Conservation (phyloP, 2,329 filamentous ascomycete species). For the Monilinia vaccinii-corymbosi region DNA sequence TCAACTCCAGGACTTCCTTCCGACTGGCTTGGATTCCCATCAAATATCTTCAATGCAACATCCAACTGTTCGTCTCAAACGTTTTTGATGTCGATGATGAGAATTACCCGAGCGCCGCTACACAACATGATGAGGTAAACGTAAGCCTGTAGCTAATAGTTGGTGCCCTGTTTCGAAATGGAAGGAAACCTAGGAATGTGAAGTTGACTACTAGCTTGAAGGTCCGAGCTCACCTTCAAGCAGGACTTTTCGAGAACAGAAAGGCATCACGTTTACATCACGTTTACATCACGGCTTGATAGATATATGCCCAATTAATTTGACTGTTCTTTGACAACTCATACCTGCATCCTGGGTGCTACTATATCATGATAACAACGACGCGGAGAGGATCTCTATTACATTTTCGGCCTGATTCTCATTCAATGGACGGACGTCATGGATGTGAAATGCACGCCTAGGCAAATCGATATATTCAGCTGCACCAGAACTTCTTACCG, state of each 20-base stretch:
- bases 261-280: not conserved
- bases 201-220: not conserved
- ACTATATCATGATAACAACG: not conserved
- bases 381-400: slow-evolving; percentile 2
- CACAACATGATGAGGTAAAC: not conserved
- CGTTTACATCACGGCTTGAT: not conserved
- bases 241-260: not conserved
- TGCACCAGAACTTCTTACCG: not conserved
- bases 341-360: not conserved
- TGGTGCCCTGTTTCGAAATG: not conserved
- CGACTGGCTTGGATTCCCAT: slow-evolving; percentile 1
- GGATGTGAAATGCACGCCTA: not conserved
- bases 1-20: not conserved
- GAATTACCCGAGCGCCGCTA: slow-evolving; percentile 2
- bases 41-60: slow-evolving; percentile 5
- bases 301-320: not conserved
- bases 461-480: not conserved
- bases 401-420: not conserved
- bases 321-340: not conserved
- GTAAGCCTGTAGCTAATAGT: no score
- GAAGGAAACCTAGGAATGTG: not conserved
- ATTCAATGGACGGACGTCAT: not conserved
- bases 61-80: not conserved
- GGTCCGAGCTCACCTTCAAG: not conserved
- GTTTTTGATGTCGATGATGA: not conserved